Percentiles rank a stretch among this genome's conserved stretches.
phyloP scores from a whole-genome alignment of 176 grass and related monocot genomes.

The Triticum timopheevii region DNA sequence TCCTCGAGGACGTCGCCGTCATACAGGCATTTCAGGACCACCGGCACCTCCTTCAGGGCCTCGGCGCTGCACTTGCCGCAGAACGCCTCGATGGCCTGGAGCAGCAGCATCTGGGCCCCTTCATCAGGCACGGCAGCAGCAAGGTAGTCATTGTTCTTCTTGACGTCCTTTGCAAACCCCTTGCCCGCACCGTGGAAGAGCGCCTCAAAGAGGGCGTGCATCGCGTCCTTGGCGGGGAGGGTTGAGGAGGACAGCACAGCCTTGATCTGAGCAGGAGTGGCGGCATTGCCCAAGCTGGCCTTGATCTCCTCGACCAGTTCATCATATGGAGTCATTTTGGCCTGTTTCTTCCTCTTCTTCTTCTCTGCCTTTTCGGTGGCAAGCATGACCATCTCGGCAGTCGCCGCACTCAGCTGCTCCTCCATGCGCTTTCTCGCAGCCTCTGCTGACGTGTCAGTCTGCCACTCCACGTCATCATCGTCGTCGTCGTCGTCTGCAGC shows the following conservation, averaged over 20 bases:
- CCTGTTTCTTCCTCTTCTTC: constrained; percentile 32
- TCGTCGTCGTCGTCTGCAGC: constrained; percentile 40
- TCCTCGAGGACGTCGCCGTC: constrained; percentile 75
- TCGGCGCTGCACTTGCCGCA: constrained; percentile 45
- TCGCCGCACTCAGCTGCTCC: constrained; percentile 77
- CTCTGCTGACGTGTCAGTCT: constrained; percentile 72
- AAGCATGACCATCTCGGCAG: constrained; percentile 88
- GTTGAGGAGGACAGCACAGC: constrained; percentile 28
- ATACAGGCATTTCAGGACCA: constrained; percentile 68
- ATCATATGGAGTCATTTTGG: constrained; percentile 19
- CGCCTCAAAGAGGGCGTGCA: constrained; percentile 55
- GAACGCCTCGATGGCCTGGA: constrained; percentile 52
- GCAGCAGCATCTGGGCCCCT: constrained; percentile 44
- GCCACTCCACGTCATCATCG: constrained; percentile 64
- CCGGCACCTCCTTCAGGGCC: constrained; percentile 71
- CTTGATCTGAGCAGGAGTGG: constrained; percentile 51
- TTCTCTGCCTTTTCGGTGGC: constrained; percentile 46
- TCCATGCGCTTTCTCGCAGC: constrained; percentile 75
- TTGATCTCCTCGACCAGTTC: constrained; percentile 54
- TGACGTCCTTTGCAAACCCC: constrained; percentile 73
- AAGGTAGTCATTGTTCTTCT: constrained; percentile 67
- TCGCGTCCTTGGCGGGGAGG: constrained; percentile 50
- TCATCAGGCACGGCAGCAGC: constrained; percentile 47
- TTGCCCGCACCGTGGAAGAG: constrained; percentile 66
- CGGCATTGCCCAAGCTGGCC: constrained; percentile 42